Conservation (phyloP, 768 basidiomycete species). For the Phylloporus sp. region DNA sequence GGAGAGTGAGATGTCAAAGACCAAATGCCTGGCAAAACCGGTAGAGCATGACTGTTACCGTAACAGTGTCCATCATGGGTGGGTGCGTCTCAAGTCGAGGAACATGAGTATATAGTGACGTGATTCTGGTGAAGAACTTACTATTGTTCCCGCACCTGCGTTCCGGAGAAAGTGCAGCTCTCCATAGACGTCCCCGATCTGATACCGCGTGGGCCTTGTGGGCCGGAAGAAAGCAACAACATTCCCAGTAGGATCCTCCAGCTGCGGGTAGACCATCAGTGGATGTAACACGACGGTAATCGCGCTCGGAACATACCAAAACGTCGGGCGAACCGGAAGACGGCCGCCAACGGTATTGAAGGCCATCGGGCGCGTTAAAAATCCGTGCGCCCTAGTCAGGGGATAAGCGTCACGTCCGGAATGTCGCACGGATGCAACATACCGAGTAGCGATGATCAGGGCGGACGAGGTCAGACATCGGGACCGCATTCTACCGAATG, state of each 20-base stretch:
- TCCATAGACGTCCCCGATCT: conserved; percentile 81
- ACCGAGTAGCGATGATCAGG: conserved; percentile 60
- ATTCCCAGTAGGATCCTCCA: conserved; percentile 64
- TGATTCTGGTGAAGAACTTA: conserved; percentile 32
- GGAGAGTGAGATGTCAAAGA: conserved; percentile 31
- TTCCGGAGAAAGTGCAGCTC: conserved; percentile 79
- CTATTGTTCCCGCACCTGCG: conserved; percentile 79
- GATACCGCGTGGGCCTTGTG: conserved; percentile 72
- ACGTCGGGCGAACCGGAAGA: conserved; percentile 52
- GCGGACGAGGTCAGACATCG: conserved; percentile 80
- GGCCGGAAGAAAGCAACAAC: conserved; percentile 79
- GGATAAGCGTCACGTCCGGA: conserved; percentile 11
- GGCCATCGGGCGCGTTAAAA: conserved; percentile 81
- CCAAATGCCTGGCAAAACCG: conserved; percentile 61
- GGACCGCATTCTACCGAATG: conserved; percentile 56
- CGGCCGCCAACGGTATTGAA: conserved; percentile 77
- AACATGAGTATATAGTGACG: conserved; percentile 22
- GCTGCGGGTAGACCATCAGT: conserved; percentile 37
- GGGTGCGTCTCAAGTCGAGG: conserved; percentile 61
- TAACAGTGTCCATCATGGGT: conserved; percentile 86
- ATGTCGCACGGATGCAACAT: conserved; percentile 27
- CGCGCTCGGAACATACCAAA: conserved; percentile 41
- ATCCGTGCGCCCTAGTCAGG: conserved; percentile 51
- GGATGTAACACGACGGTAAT: background rate
- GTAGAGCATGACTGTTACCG: conserved; percentile 81